Conservation (phyloP, 805 yeast genomes). For the Ogataea saltuana region DNA sequence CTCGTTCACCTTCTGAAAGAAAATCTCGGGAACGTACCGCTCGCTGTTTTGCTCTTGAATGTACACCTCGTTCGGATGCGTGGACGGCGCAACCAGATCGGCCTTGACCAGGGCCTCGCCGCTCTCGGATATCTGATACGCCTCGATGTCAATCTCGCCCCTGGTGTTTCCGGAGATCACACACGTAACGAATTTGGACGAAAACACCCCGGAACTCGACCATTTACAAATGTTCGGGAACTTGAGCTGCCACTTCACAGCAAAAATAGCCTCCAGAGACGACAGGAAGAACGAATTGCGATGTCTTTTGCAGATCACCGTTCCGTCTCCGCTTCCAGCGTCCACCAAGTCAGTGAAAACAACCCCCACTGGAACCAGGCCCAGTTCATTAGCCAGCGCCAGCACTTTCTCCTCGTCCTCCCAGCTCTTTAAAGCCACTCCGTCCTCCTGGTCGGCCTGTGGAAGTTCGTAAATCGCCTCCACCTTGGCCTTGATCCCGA, state of each 20-base stretch:
- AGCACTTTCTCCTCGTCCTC: slow-evolving; percentile 57
- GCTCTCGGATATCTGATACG: slow-evolving; percentile 84
- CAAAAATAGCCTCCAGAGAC: slow-evolving; percentile 81
- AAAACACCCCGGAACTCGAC: slow-evolving; percentile 62
- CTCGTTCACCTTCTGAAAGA: slow-evolving; percentile 81
- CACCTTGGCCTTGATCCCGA: slow-evolving; percentile 92
- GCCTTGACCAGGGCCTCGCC: slow-evolving; percentile 90
- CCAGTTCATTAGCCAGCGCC: slow-evolving; percentile 55
- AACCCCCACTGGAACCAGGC: slow-evolving; percentile 73
- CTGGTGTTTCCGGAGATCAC: slow-evolving; percentile 84
- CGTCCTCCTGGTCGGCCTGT: slow-evolving; percentile 84
- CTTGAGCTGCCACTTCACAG: slow-evolving; percentile 72
- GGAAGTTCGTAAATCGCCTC: slow-evolving; percentile 94
- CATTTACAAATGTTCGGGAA: slow-evolving; percentile 65
- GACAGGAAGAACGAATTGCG: slow-evolving; percentile 86
- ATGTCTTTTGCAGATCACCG: slow-evolving; percentile 91
- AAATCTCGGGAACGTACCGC: slow-evolving; percentile 93
- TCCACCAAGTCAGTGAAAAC: slow-evolving; percentile 90
- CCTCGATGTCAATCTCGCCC: slow-evolving; percentile 86
- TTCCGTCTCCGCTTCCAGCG: slow-evolving; percentile 81
- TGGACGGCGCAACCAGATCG: slow-evolving; percentile 80
- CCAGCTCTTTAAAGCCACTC: slow-evolving; percentile 60
- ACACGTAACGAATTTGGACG: slow-evolving; percentile 93
- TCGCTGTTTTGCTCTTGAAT: slow-evolving; percentile 70
- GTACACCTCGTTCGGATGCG: slow-evolving; percentile 85